Evolutionary conservation across 1,284 basidiomycete species (phyloP), one percentile per base, ranked within the genome.

Genomic region (Sparassis latifolia): DNA sequence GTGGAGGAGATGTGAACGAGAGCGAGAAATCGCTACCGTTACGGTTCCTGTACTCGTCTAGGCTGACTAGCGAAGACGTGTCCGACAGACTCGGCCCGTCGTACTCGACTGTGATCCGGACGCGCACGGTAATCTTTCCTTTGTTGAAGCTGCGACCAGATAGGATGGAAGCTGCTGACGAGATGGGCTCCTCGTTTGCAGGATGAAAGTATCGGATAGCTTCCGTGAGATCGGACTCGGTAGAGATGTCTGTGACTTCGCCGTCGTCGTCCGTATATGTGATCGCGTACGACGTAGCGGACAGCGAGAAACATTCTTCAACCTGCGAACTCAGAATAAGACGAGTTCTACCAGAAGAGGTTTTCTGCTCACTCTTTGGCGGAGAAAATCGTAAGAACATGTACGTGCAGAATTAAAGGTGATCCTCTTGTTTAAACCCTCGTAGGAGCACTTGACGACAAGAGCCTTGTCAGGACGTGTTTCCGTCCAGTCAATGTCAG

Each of bases 81-180:
- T 95, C 92, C 10, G 89, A 92, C 51, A 95, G 73, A 65, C 86
- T 90, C n/a, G 88, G 91, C 0, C 91, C 90, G 62, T 95, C 92
- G 60, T 92, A 93, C 56, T 93, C 91, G 52, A 93, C 82, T 3
- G 76, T 73, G 33, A 96, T 84, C 43, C 84, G 76, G 42, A 95
- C 79, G 12, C 80, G 75, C 28, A 95, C 69, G 0, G 83, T 87
- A 52, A 95, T 87, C 65, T 82, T 89, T 41, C 78, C 73, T 39
- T 74, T 71, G 5, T 78, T 75, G 57, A 84, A 80, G 64, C 84
- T 85, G 45, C 83, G 75, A 2, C 83, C 84, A 28, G 86, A 90
- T 46, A 88, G 71, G 45, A 84, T 82, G 30, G 90, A 90, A 1
- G 79, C 75, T 2, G 78, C 77, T n/a, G 87, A 87, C 10, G 83